Percentiles rank a stretch among this genome's conserved stretches.
These are phyloP conservation scores for Podila epicladia DNA, from an alignment of 192 early-diverging fungal genomes.

Conservation along the genomic window DNA sequence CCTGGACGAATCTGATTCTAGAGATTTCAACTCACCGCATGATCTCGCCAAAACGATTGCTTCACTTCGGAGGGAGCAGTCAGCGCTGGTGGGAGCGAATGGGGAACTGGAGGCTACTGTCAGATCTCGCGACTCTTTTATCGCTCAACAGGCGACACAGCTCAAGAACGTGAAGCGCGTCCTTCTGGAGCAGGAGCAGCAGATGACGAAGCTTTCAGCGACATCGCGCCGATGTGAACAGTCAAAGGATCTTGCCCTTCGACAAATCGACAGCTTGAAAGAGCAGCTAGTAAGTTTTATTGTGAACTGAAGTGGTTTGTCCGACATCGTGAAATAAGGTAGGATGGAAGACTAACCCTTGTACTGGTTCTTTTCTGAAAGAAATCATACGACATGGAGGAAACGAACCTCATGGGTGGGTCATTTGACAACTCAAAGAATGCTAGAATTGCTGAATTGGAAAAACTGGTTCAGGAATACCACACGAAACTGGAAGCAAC, in stretches of 20 bases:
- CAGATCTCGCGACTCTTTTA: conserved; percentile 43
- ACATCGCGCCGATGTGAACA: conserved; percentile 52
- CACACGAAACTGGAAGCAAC: conserved; percentile 47
- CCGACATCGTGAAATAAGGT: background rate
- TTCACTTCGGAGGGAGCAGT: conserved; percentile 55
- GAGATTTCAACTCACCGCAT: conserved; percentile 62
- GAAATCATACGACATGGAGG: conserved; percentile 66
- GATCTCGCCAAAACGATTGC: conserved; percentile 58
- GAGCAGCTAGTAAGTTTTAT: conserved; percentile 65
- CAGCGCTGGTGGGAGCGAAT: conserved; percentile 47
- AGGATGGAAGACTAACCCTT: no score
- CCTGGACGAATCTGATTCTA: conserved; percentile 52
- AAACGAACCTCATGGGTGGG: conserved; percentile 56
- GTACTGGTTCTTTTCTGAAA: background rate
- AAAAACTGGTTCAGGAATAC: conserved; percentile 69
- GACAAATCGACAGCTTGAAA: conserved; percentile 70
- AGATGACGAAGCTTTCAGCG: conserved; percentile 50
- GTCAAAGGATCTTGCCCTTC: conserved; percentile 61
- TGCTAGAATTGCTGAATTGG: conserved; percentile 67
- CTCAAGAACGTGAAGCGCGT: conserved; percentile 52
- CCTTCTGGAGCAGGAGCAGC: conserved; percentile 54
- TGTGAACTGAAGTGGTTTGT: background rate
- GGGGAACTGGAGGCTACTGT: conserved; percentile 50
- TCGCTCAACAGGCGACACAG: conserved; percentile 50
- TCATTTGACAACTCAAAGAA: conserved; percentile 69